These are phyloP conservation scores for Nitzschia palea DNA, from an alignment of 108 stramenopile species.

Conservation along the genomic window DNA sequence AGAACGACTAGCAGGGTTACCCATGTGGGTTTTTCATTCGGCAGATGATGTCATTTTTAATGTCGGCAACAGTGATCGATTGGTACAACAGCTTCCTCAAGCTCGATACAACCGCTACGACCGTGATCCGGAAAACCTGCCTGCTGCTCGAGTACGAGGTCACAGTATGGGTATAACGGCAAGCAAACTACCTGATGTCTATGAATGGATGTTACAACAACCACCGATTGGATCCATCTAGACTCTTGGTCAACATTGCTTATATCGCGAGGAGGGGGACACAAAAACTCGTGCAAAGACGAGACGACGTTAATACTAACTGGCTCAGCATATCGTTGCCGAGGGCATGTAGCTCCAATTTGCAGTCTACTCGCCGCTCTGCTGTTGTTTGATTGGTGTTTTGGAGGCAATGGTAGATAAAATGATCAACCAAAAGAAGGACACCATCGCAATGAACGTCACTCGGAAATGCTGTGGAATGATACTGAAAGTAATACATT, in stretches of 20 bases:
- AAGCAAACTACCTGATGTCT: constrained; percentile 40
- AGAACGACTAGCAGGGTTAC: constrained; percentile 54
- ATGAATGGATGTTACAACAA: constrained; percentile 41
- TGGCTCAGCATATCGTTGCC: no score
- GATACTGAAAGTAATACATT: constrained; percentile 52
- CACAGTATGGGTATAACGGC: constrained; percentile 61
- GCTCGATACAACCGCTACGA: constrained; percentile 44
- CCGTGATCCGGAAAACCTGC: constrained; percentile 48
- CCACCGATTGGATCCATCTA: background rate
- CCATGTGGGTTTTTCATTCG: constrained; percentile 83
- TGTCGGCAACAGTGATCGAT: constrained; percentile 46
- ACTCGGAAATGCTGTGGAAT: constrained; percentile 59
- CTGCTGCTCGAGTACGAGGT: constrained; percentile 35
- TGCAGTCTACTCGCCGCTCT: no score
- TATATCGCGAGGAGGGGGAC: no score
- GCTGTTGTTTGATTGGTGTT: no score
- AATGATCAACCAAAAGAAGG: constrained; percentile 68
- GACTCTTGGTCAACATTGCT: no score
- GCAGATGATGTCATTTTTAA: constrained; percentile 74
- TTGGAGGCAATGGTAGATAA: constrained; percentile 35
- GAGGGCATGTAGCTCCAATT: no score
- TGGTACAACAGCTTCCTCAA: constrained; percentile 36
- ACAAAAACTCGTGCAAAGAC: no score
- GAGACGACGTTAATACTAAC: no score
- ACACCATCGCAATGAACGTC: constrained; percentile 48